These are phyloP conservation scores for Sclerotiophoma versabilis DNA, from an alignment of 2,329 filamentous ascomycete genomes.

Conservation along the genomic window DNA sequence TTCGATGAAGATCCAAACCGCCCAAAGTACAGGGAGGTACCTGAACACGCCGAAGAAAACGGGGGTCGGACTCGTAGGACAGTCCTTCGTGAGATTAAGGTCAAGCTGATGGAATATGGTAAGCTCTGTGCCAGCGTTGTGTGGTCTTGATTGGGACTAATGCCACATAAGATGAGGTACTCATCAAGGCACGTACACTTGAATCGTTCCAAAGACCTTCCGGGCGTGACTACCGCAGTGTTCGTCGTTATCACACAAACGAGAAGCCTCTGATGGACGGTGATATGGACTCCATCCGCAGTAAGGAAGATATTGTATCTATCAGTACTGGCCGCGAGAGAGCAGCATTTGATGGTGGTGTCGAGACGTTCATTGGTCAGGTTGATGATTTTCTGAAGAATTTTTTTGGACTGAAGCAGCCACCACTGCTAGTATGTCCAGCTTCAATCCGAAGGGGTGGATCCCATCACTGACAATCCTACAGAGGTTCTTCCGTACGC, in stretches of 20 bases:
- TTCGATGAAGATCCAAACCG: constrained; percentile 27
- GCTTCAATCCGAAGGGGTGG: not conserved
- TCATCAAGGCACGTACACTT: constrained; percentile 49
- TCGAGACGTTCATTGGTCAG: constrained; percentile 45
- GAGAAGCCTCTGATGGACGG: constrained; percentile 46
- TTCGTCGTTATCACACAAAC: constrained; percentile 48
- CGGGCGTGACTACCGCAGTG: constrained; percentile 50
- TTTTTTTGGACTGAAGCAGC: constrained; percentile 28
- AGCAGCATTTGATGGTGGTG: constrained; percentile 50
- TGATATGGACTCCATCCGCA: constrained; percentile 47
- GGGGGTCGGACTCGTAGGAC: constrained; percentile 29
- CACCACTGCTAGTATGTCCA: constrained; percentile 34
- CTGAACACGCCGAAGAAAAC: constrained; percentile 22
- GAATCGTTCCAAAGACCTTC: constrained; percentile 50
- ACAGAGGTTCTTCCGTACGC: constrained; percentile 50
- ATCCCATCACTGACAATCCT: not conserved
- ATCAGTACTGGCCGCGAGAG: constrained; percentile 51
- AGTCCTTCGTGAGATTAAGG: constrained; percentile 42
- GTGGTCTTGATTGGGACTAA: not conserved
- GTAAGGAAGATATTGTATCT: constrained; percentile 52
- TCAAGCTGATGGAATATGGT: constrained; percentile 48
- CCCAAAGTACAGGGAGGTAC: constrained; percentile 7
- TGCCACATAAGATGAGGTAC: constrained; percentile 39
- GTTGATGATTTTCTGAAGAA: constrained; percentile 34
- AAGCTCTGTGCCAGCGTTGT: not conserved